Evolutionary conservation across 2,329 filamentous ascomycete species (phyloP), one percentile per base, ranked within the genome.

Genomic region (Fusarium torreyae): DNA sequence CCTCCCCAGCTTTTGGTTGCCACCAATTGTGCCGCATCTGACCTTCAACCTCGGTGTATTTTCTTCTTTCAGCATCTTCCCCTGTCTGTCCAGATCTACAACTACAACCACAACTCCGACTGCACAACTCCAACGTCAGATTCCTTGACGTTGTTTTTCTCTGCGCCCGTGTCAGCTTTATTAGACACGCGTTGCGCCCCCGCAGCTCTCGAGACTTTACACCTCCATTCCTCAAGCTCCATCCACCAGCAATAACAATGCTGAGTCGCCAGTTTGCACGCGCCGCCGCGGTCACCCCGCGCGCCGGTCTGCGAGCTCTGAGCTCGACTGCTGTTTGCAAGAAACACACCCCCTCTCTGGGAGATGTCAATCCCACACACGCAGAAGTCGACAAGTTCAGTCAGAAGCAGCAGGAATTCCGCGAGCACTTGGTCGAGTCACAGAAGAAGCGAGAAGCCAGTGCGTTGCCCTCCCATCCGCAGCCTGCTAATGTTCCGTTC

Each of bases 381-480:
- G 85, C 92, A 68, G 88, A 89, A 66, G 90, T 92, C 70, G 85
- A 90, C 54, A 85, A 87, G 58, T 99, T 98, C 86, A 93, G 92
- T 78, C 83, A 86, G 76, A 93, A 92, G 81, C 94, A 97, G 84
- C 91, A 91, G 81, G 87, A 90, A 76, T 98, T 98, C 83, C 92
- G 96, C 78, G 90, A 94, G 81, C 89, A 92, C 79, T 84, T 97
- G 75, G 87, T 90, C 75, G 88, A 91, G 81, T 90, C 89, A 78
- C 90, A 92, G 82, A 92, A 91, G 84, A 92, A 92, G 83, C 89
- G 91, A 85, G 91, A 93, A 90, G 92, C 94, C 87, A 94, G 94
- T 97, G 84, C 82, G 86, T 86, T 82, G 74, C 77, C 77, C 77
- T 76, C 77, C 72, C 74, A 80, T 70, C 76, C 79, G 68, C 79